Evolutionary conservation across 805 yeast species (phyloP).

Genomic region (Monosporozyma aquatica): DNA sequence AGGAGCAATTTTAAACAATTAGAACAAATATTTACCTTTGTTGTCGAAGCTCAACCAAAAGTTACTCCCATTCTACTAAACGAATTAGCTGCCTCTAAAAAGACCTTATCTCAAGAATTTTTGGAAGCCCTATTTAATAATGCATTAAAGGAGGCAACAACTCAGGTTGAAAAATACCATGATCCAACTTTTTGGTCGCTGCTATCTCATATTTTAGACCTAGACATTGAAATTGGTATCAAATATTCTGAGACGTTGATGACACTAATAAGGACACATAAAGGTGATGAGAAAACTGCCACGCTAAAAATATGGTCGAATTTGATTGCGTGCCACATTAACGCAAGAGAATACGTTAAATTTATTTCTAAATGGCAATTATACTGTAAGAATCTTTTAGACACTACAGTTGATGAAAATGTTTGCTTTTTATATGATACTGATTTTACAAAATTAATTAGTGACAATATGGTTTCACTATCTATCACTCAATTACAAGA

Average conservation of each 20-base stretch:
- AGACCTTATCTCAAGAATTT: conserved; percentile 45
- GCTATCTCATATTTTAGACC: conserved; percentile 38
- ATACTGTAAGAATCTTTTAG: conserved; percentile 10
- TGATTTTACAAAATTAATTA: conserved; percentile 31
- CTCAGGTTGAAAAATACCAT: conserved; percentile 1
- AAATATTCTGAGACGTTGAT: conserved; percentile 26
- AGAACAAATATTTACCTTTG: conserved; percentile 40
- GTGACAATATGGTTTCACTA: conserved; percentile 35
- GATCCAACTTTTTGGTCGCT: conserved; percentile 35
- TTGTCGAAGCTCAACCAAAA: conserved; percentile 33
- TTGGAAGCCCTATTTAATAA: conserved; percentile 27
- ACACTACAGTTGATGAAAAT: conserved; percentile 2
- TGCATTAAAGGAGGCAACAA: conserved; percentile 8
- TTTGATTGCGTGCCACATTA: conserved; percentile 40
- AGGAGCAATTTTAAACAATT: conserved; percentile 25
- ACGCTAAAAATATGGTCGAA: conserved; percentile 21
- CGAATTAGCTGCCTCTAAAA: conserved; percentile 42
- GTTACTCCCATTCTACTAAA: conserved; percentile 38
- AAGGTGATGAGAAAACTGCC: conserved; percentile 5
- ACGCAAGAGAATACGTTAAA: conserved; percentile 47
- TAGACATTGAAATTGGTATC: conserved; percentile 54
- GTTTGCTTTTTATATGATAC: conserved; percentile 18
- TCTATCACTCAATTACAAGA: conserved; percentile 39
- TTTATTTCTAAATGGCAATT: conserved; percentile 42
- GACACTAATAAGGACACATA: conserved; percentile 9